Conservation (phyloP, 2,329 filamentous ascomycete genomes). For the Neonectria punicea region DNA sequence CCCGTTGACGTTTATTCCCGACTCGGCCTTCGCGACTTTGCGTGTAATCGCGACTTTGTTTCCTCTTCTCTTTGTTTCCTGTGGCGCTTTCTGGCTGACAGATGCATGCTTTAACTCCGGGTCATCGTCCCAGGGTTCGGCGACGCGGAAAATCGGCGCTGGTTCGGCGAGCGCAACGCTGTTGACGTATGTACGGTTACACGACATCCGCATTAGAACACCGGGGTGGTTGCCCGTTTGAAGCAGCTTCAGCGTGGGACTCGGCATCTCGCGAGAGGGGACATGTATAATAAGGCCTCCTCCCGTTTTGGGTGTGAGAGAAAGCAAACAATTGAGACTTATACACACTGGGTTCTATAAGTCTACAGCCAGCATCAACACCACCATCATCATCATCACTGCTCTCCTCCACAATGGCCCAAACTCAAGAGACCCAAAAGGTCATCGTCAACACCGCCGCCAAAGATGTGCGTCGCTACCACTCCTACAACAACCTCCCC, state of each 20-base stretch:
- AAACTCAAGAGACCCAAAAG: slow-evolving; percentile 13
- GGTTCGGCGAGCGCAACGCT: slow-evolving; percentile 18
- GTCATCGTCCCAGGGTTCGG: not conserved
- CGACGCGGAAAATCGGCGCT: slow-evolving; percentile 5
- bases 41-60: not conserved
- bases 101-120: not conserved
- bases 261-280: not conserved
- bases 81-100: not conserved
- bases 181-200: not conserved
- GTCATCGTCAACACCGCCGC: slow-evolving; percentile 36
- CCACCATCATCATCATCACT: not conserved
- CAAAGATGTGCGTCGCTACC: slow-evolving; percentile 25
- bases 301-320: not conserved
- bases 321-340: not conserved
- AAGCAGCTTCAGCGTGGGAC: slow-evolving; percentile 1
- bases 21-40: not conserved
- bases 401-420: slow-evolving; percentile 14
- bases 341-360: no score
- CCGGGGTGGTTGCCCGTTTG: not conserved
- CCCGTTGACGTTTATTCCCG: not conserved
- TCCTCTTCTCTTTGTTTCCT: not conserved
- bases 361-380: not conserved
- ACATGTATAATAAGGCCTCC: slow-evolving; percentile 1
- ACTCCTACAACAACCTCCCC: not conserved
- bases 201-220: no score